A percentile compares a stretch with the other conserved stretches of the same genome.
These are phyloP conservation scores for Orbilia blumenaviensis DNA, from an alignment of 2,329 filamentous ascomycete species.

Conservation along the genomic window DNA sequence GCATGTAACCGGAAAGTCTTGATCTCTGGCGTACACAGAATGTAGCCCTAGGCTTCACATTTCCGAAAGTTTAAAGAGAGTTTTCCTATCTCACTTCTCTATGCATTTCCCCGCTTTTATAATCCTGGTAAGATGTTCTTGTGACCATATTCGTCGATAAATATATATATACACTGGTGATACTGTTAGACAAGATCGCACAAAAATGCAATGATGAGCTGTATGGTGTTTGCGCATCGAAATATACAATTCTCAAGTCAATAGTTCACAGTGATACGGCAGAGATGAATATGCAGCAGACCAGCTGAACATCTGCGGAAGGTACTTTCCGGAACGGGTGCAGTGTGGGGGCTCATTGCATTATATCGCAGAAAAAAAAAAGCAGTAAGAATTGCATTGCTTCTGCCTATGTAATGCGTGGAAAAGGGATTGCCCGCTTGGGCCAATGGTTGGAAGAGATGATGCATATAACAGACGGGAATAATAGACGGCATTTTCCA, in stretches of 20 bases:
- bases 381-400: not conserved
- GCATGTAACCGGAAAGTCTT: not conserved
- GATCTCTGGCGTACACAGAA: not conserved
- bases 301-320: not conserved
- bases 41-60: not conserved
- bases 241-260: not conserved
- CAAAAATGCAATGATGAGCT: constrained; percentile 13
- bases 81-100: no score
- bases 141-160: not conserved
- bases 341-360: constrained; percentile 15
- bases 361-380: not conserved
- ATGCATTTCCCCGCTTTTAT: not conserved
- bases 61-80: not conserved
- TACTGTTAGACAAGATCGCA: constrained; percentile 1
- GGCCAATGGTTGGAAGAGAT: constrained; percentile 12
- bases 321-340: not conserved
- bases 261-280: not conserved
- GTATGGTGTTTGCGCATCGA: not conserved
- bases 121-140: not conserved
- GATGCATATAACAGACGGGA: not conserved
- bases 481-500: no score
- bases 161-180: not conserved
- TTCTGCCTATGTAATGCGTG: not conserved
- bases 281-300: constrained; percentile 10
- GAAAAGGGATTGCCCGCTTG: not conserved